Percentiles rank a stretch among this genome's conserved stretches.
These are phyloP conservation scores for Globisporangium canariense DNA, from an alignment of 352 stramenopile species.

Conservation along the genomic window DNA sequence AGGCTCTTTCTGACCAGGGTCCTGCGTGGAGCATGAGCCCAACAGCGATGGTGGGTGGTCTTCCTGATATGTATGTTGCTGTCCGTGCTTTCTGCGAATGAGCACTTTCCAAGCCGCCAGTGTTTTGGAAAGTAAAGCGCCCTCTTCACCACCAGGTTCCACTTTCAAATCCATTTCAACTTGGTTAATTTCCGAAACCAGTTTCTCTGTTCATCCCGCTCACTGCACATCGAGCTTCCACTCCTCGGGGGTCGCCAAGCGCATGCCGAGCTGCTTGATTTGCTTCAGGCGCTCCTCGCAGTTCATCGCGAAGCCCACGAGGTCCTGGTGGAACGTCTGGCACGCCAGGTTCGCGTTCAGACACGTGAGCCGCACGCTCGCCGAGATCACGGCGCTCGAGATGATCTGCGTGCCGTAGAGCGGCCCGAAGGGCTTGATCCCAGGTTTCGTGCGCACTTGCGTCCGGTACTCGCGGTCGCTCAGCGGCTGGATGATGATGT, in stretches of 20 bases:
- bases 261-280: conserved; percentile 80
- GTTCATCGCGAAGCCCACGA: conserved; percentile 76
- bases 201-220: not conserved
- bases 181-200: not conserved
- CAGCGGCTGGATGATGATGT: conserved; percentile 83
- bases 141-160: not conserved
- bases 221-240: conserved; percentile 38
- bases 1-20: not conserved
- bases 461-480: conserved; percentile 73
- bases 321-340: conserved; percentile 79
- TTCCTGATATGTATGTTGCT: not conserved
- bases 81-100: not conserved
- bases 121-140: no score
- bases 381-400: conserved; percentile 52
- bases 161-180: not conserved
- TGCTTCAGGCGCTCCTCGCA: conserved; percentile 84
- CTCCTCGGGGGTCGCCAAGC: conserved; percentile 44
- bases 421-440: conserved; percentile 71
- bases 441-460: conserved; percentile 67
- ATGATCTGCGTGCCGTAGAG: conserved; percentile 76
- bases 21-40: not conserved
- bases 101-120: not conserved
- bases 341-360: conserved; percentile 84
- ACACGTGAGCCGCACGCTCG: conserved; percentile 68
- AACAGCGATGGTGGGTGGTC: not conserved